These are phyloP conservation scores for Erodium trifolium DNA, from an alignment of 441 rosid species.

Conservation along the genomic window DNA sequence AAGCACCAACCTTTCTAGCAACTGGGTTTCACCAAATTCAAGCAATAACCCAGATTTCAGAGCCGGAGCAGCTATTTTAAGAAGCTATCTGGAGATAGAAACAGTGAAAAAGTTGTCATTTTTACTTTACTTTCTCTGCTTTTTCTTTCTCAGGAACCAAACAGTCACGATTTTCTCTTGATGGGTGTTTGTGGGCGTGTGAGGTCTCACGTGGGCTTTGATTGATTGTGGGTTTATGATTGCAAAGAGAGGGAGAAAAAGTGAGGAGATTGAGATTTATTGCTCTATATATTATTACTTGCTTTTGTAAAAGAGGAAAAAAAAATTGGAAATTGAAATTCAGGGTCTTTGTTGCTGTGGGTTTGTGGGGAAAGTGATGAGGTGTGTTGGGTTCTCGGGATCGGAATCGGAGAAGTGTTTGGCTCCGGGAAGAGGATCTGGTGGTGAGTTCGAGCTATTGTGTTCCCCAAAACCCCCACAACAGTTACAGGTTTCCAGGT, in stretches of 20 bases:
- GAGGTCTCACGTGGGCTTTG: constrained; percentile 7
- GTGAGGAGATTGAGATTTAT: constrained; percentile 24
- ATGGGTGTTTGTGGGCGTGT: not conserved
- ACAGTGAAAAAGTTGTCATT: constrained; percentile 4
- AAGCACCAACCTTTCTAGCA: constrained; percentile 30
- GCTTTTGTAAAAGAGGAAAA: constrained; percentile 15
- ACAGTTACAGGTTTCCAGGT: constrained; percentile 49
- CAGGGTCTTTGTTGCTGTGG: constrained; percentile 21
- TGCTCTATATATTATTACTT: constrained; percentile 24
- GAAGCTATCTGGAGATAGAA: constrained; percentile 8
- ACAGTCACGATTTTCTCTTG: constrained; percentile 4
- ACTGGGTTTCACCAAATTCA: constrained; percentile 27
- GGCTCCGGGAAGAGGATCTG: constrained; percentile 30
- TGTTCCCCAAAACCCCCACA: constrained; percentile 61
- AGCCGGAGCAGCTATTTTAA: constrained; percentile 17
- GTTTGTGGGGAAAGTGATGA: constrained; percentile 24
- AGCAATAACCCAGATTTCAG: constrained; percentile 24
- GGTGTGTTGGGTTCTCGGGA: constrained; percentile 42
- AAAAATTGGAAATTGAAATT: not conserved
- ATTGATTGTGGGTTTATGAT: constrained; percentile 6
- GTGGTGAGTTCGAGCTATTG: constrained; percentile 40
- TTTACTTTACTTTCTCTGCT: not conserved
- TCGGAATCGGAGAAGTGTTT: constrained; percentile 27
- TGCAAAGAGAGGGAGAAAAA: no score
- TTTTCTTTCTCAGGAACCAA: constrained; percentile 3